phyloP scores from a whole-genome alignment of 108 stramenopile species.

The Nitzschia sp. region DNA sequence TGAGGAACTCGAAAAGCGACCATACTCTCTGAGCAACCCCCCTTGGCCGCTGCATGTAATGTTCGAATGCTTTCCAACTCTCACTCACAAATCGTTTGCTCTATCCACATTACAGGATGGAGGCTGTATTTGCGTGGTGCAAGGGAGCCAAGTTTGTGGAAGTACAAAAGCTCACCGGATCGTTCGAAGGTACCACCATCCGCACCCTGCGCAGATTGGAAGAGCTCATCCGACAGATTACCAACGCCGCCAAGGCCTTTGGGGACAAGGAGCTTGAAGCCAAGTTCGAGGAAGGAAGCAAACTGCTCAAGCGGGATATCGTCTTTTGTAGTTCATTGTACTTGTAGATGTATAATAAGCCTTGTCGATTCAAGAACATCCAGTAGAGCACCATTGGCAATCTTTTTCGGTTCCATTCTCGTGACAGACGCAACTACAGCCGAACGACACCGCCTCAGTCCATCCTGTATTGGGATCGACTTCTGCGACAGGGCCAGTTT shows the following conservation, averaged over 20 bases:
- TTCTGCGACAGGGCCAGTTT: not conserved
- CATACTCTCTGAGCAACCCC: conserved; percentile 85
- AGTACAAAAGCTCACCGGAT: conserved; percentile 93
- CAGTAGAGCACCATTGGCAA: conserved; percentile 64
- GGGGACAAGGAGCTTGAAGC: conserved; percentile 93
- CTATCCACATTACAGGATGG: conserved; percentile 91
- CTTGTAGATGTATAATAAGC: conserved; percentile 47
- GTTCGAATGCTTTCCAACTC: no score
- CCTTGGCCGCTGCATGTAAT: conserved; percentile 10
- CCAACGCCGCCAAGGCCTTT: conserved; percentile 89
- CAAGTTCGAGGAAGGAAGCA: conserved; percentile 94
- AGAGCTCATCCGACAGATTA: conserved; percentile 97
- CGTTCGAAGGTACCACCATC: conserved; percentile 98
- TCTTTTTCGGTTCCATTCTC: conserved; percentile 52
- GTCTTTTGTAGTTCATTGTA: conserved; percentile 97
- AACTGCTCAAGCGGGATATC: conserved; percentile 95
- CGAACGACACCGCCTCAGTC: conserved; percentile 32
- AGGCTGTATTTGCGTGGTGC: conserved; percentile 97
- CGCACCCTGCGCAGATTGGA: conserved; percentile 94
- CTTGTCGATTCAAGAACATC: conserved; percentile 4
- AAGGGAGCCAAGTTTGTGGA: conserved; percentile 97
- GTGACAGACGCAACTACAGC: conserved; percentile 85
- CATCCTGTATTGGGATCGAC: conserved; percentile 26
- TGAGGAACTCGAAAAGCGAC: conserved; percentile 81
- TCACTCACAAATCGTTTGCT: no score